Evolutionary conservation across 1,284 basidiomycete genomes (phyloP).

Genomic region (Apiotrichum brassicae): DNA sequence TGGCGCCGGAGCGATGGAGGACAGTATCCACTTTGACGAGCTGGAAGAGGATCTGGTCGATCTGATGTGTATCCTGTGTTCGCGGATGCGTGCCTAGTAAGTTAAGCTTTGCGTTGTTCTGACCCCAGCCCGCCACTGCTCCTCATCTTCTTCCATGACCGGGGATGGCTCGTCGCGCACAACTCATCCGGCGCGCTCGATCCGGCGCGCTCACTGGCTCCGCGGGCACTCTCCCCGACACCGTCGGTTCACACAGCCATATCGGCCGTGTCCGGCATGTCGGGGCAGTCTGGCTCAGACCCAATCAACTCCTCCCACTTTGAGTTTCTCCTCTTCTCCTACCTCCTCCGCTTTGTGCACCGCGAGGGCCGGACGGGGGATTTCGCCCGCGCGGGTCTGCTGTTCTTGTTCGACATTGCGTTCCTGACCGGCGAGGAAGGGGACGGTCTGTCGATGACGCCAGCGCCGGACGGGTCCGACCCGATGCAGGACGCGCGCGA

Average conservation of each 20-base stretch:
- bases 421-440: constrained; percentile 54
- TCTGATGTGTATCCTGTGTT: constrained; percentile 81
- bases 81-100: constrained; percentile 72
- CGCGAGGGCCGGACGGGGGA: constrained; percentile 90
- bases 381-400: constrained; percentile 81
- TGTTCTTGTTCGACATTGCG: constrained; percentile 90
- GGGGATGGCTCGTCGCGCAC: constrained; percentile 44
- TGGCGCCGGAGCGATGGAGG: constrained; percentile 67
- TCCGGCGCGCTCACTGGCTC: constrained; percentile 55
- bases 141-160: constrained; percentile 94
- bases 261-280: neutral
- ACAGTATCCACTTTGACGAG: constrained; percentile 20
- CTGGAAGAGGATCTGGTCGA: constrained; percentile 64
- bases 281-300: neutral
- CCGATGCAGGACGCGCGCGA: constrained; percentile 72
- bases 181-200: constrained; percentile 13
- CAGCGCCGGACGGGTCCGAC: constrained; percentile 48
- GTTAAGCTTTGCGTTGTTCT: constrained; percentile 8
- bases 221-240: constrained; percentile 7
- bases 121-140: constrained; percentile 63
- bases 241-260: constrained; percentile 3
- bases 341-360: constrained; percentile 90
- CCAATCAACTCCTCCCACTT: constrained; percentile 53
- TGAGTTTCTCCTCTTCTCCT: constrained; percentile 90
- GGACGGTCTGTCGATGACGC: constrained; percentile 22